Percentiles rank a stretch among this genome's conserved stretches.
These are phyloP conservation scores for Aspergillus hancockii DNA, from an alignment of 495 filamentous ascomycete genomes.

Conservation along the genomic window DNA sequence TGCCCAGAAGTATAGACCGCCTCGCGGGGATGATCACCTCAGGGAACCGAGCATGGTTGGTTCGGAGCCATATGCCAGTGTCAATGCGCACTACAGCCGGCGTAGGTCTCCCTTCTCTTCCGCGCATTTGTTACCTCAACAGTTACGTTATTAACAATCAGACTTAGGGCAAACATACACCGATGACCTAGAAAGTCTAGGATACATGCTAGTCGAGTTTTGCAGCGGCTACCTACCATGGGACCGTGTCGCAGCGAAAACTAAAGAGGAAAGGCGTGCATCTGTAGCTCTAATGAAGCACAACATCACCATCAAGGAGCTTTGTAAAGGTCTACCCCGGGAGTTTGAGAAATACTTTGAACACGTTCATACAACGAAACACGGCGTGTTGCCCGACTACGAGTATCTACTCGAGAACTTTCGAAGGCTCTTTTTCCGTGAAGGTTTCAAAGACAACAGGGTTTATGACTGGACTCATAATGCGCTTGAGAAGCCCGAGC, in stretches of 20 bases:
- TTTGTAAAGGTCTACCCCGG: not conserved
- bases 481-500: too few relatives aligned
- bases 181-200: slow-evolving; percentile 44
- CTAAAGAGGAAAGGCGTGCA: not conserved
- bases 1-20: not conserved
- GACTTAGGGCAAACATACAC: not conserved
- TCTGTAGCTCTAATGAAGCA: not conserved
- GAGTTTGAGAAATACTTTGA: not conserved
- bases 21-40: not conserved
- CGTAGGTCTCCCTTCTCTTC: not conserved
- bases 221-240: slow-evolving; percentile 40
- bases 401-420: not conserved
- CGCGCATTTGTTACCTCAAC: not conserved
- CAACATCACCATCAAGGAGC: not conserved
- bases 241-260: slow-evolving; percentile 11
- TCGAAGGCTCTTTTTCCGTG: not conserved
- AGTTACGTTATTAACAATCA: not conserved
- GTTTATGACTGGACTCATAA: slow-evolving; percentile 14
- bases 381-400: slow-evolving; percentile 3
- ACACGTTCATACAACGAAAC: not conserved
- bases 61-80: not conserved
- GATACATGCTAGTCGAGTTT: slow-evolving; percentile 42
- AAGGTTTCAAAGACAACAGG: not conserved
- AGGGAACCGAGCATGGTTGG: not conserved
- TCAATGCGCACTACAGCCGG: slow-evolving; percentile 5